Conservation (phyloP, 2,329 filamentous ascomycete species). For the Cladophialophora bantiana region DNA sequence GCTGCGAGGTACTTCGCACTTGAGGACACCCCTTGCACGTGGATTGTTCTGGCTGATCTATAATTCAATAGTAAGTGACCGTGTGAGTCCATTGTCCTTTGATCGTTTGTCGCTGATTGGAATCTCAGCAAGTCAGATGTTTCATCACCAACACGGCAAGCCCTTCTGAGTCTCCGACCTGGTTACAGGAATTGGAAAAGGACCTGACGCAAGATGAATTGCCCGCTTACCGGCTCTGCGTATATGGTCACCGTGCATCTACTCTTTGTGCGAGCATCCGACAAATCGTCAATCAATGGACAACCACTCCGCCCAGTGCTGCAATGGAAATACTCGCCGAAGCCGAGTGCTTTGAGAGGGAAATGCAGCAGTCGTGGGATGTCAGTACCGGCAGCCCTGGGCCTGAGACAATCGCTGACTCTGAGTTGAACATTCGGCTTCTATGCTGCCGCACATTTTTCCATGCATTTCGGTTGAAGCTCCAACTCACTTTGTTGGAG, state of each 20-base stretch:
- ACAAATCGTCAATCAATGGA: constrained; percentile 7
- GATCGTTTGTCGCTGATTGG: background rate
- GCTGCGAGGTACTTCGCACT: constrained; percentile 25
- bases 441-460: constrained; percentile 27
- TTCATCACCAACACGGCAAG: constrained; percentile 28
- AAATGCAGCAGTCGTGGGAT: constrained; percentile 14
- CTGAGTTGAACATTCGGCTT: constrained; percentile 16
- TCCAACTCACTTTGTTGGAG: constrained; percentile 28
- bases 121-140: constrained; percentile 29
- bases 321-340: constrained; percentile 13
- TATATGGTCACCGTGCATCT: constrained; percentile 27
- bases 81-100: no score
- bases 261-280: constrained; percentile 26
- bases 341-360: constrained; percentile 22
- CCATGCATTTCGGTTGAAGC: constrained; percentile 29
- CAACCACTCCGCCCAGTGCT: background rate
- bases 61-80: constrained; percentile 26
- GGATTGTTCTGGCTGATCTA: constrained; percentile 34
- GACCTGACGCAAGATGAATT: constrained; percentile 16
- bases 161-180: constrained; percentile 28
- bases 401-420: background rate
- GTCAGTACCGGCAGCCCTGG: background rate
- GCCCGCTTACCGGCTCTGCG: constrained; percentile 20
- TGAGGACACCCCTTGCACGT: constrained; percentile 15
- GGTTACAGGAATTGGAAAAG: constrained; percentile 30